Conservation (phyloP, 129 eudicot genomes). For the Ambrosia artemisiifolia region DNA sequence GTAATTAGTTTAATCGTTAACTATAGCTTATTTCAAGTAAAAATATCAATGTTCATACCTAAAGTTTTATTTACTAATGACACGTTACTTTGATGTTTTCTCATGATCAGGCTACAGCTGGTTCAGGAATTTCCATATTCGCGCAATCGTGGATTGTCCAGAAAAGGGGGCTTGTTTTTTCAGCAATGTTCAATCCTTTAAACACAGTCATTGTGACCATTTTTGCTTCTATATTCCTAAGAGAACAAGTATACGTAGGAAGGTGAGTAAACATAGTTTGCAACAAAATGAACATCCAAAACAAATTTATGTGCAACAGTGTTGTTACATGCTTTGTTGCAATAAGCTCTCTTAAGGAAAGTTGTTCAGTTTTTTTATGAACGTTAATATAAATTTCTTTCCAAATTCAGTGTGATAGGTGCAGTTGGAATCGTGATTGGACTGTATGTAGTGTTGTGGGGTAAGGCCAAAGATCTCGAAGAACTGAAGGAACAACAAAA, state of each 20-base stretch:
- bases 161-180: conserved; percentile 73
- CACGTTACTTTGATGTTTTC: background rate
- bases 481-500: conserved; percentile 26
- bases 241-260: conserved; percentile 62
- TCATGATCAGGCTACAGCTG: conserved; percentile 49
- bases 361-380: background rate
- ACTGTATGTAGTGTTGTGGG: conserved; percentile 69
- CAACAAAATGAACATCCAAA: background rate
- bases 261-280: conserved; percentile 34
- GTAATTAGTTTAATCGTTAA: conserved; percentile 33
- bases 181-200: conserved; percentile 85
- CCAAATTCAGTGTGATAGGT: conserved; percentile 48
- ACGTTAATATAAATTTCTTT: background rate
- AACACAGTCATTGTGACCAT: conserved; percentile 67
- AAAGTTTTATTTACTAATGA: background rate
- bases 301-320: background rate
- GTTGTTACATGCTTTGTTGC: background rate
- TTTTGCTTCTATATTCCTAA: conserved; percentile 53
- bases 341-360: background rate
- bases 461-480: conserved; percentile 63
- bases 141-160: conserved; percentile 84
- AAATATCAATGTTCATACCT: background rate
- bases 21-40: background rate
- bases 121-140: conserved; percentile 66
- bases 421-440: conserved; percentile 60